Conservation (phyloP, 164 flowering plant genomes). For the Platanus orientalis region DNA sequence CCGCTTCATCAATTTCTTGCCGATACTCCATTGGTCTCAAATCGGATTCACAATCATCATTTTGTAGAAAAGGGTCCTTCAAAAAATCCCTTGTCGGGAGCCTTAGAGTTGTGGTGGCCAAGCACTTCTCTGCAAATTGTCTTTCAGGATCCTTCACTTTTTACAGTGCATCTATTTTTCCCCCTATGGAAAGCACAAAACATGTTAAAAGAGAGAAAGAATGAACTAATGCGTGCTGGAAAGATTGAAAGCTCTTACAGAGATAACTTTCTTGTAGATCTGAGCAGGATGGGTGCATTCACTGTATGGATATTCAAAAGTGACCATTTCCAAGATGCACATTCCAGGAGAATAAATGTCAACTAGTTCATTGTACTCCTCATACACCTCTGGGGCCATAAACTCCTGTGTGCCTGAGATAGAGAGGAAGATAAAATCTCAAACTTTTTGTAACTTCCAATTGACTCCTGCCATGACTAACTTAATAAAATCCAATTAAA, state of each 20-base stretch:
- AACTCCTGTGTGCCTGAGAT: slow-evolving; percentile 91
- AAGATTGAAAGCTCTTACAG: slow-evolving; percentile 47
- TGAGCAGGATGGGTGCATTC: too few relatives aligned
- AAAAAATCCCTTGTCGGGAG: slow-evolving; percentile 82
- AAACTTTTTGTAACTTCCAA: slow-evolving; percentile 1
- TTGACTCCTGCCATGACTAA: too few relatives aligned
- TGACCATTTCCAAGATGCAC: too few relatives aligned
- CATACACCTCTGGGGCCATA: slow-evolving; percentile 98
- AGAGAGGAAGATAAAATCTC: background rate
- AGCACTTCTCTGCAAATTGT: slow-evolving; percentile 81
- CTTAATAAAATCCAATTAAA: too few relatives aligned
- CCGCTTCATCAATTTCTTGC: slow-evolving; percentile 28
- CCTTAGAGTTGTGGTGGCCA: slow-evolving; percentile 67
- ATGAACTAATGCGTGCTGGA: background rate
- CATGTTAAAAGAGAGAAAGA: background rate
- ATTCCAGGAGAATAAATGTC: slow-evolving; percentile 94
- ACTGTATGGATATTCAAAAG: too few relatives aligned
- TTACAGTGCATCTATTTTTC: slow-evolving; percentile 70
- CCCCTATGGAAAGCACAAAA: slow-evolving; percentile 46
- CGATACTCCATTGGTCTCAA: slow-evolving; percentile 33
- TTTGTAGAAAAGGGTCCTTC: slow-evolving; percentile 79
- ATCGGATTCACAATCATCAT: slow-evolving; percentile 49
- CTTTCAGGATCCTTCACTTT: slow-evolving; percentile 83
- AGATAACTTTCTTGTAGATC: too few relatives aligned
- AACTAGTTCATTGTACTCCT: slow-evolving; percentile 89